Base-by-base conservation (phyloP, 1,284 basidiomycete species). In the Boletus semigastroideus region DNA sequence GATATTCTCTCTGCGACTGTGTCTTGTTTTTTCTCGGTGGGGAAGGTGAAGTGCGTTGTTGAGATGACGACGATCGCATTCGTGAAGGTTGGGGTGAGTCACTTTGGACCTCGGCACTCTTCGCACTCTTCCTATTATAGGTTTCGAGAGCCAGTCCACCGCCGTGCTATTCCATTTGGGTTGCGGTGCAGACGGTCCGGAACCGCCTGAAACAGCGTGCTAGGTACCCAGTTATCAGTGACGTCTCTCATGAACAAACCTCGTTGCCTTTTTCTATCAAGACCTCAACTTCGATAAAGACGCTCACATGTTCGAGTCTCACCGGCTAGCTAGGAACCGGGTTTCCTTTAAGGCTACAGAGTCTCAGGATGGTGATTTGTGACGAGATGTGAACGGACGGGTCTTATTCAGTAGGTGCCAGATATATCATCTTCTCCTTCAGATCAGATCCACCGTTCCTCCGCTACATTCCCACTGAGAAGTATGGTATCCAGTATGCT, bases 1-100 rank as follows among this genome's bases (percentile, higher is more conserved):
- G 67, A 20, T 70, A 68, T 30, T 58, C 63, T 50, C 67, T 54
- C 28, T 69, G 67, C 5, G 59, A 66, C 51, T 62, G 65, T 16
- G 46, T 48, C 50, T 69, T 66, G 48, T 53, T 63, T 41, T 57
- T 67, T 49, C 28, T 65, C 8, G 46, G 9, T 14, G 62, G 46
- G 0, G 49, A 54, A 25, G 36, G 14, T n/a, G 46, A 9, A 37
- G 46, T 1, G 17, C 30, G 17, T 39, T 9, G 5, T 30, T 17
- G 56, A 38, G 44, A 52, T 44, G 56, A 52, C 2, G 59, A 52
- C 36, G 47, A 19, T 16, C 45, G 53, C 57, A 58, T 62, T 17
- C 30, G 4, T 31, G 44, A 42, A 19, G 13, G 42, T 30, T 36
- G 34, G 19, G 46, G 31, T 40, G 46, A 58, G 53, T 56, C 46